Percentiles rank a stretch among this genome's conserved stretches.
phyloP scores from a whole-genome alignment of 768 basidiomycete genomes.

The Suillus variegatus region DNA sequence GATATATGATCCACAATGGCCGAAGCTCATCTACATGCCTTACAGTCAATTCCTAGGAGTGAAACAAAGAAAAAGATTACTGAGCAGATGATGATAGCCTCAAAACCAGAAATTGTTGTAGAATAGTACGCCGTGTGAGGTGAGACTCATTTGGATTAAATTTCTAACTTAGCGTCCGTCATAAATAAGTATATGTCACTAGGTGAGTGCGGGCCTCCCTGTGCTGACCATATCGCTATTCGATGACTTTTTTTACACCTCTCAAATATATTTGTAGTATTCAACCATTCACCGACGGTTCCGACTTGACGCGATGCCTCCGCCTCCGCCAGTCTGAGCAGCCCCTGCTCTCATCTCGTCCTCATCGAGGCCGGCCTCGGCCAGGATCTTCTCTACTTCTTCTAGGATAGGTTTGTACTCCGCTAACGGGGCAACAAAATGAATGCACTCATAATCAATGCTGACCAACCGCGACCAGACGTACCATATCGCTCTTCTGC shows the following conservation, averaged over 20 bases:
- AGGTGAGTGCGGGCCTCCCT: neutral
- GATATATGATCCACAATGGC: too few species aligned
- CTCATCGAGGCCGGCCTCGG: conserved; percentile 83
- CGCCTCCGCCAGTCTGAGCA: conserved; percentile 31
- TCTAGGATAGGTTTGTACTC: conserved; percentile 79
- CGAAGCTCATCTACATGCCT: too few species aligned
- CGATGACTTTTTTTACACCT: neutral
- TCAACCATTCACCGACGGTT: conserved; percentile 39
- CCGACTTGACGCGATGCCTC: conserved; percentile 38
- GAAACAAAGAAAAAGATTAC: too few species aligned
- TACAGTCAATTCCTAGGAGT: too few species aligned
- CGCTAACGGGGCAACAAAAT: conserved; percentile 38
- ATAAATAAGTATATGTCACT: neutral
- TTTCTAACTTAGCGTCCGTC: too few species aligned
- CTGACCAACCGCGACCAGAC: conserved; percentile 21
- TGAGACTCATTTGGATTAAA: neutral
- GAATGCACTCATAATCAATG: conserved; percentile 2
- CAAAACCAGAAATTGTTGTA: too few species aligned
- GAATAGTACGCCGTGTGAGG: too few species aligned
- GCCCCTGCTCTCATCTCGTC: conserved; percentile 64
- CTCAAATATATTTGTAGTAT: neutral
- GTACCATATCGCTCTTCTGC: conserved; percentile 74
- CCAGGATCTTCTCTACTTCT: conserved; percentile 81
- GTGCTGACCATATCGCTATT: neutral
- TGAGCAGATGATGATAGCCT: too few species aligned